Percentiles rank a stretch among this genome's conserved stretches.
phyloP scores from a whole-genome alignment of 352 stramenopile genomes.

The Globisporangium splendens region DNA sequence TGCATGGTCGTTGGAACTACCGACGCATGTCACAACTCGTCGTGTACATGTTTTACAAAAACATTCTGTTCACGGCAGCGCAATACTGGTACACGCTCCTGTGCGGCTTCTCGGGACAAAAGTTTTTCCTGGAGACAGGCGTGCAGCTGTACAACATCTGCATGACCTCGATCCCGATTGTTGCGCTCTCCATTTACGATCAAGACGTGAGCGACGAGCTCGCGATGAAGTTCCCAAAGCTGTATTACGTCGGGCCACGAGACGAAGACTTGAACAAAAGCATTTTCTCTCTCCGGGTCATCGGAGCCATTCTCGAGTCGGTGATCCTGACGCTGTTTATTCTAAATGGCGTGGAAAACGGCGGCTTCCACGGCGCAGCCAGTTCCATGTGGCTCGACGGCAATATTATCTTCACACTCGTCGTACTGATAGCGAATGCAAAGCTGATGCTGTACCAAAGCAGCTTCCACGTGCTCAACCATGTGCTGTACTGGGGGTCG shows the following conservation, averaged over 20 bases:
- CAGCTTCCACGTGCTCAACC: conserved; percentile 67
- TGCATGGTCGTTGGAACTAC: conserved; percentile 92
- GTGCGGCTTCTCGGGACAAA: conserved; percentile 76
- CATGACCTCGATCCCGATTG: conserved; percentile 66
- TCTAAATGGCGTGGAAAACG: conserved; percentile 37
- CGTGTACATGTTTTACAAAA: conserved; percentile 95
- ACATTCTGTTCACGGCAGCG: conserved; percentile 69
- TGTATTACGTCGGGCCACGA: conserved; percentile 57
- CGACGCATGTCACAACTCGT: conserved; percentile 87
- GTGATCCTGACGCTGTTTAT: conserved; percentile 62
- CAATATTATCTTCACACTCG: conserved; percentile 78
- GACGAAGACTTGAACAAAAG: conserved; percentile 67
- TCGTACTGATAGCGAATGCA: conserved; percentile 68
- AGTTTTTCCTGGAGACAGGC: conserved; percentile 80
- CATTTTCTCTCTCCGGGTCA: conserved; percentile 66
- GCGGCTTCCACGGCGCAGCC: conserved; percentile 28
- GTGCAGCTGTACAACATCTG: conserved; percentile 81
- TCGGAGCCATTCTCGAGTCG: conserved; percentile 71
- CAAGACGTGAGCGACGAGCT: conserved; percentile 68
- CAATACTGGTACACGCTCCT: conserved; percentile 79
- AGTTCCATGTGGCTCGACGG: conserved; percentile 75
- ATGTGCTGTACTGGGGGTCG: conserved; percentile 59
- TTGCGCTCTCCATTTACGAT: conserved; percentile 66
- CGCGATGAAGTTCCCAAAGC: conserved; percentile 64
- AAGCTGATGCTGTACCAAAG: conserved; percentile 84